phyloP scores from a whole-genome alignment of 2,329 filamentous ascomycete species.

The Cladosporium oxysporum region DNA sequence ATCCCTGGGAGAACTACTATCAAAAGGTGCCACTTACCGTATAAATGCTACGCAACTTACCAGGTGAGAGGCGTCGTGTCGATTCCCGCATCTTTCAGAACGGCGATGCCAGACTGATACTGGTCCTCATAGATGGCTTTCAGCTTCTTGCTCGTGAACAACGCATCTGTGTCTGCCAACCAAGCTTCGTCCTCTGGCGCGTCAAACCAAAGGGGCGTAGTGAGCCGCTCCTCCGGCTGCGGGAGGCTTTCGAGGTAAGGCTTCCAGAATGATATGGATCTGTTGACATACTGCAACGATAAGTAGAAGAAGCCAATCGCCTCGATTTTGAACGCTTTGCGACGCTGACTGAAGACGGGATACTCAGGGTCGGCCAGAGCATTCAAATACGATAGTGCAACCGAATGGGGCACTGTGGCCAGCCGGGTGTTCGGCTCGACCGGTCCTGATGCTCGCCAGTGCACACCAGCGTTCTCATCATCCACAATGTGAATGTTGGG shows the following conservation, averaged over 20 bases:
- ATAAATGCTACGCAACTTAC: conserved; percentile 35
- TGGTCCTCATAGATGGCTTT: conserved; percentile 40
- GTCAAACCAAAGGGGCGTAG: conserved; percentile 40
- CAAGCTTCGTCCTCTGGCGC: conserved; percentile 34
- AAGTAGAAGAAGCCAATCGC: conserved; percentile 41
- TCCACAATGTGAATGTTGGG: conserved; percentile 29
- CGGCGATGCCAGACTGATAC: conserved; percentile 37
- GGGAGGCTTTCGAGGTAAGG: conserved; percentile 40
- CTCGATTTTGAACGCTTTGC: conserved; percentile 33
- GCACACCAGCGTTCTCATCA: conserved; percentile 31
- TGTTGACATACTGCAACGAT: conserved; percentile 38
- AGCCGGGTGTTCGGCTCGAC: conserved; percentile 28
- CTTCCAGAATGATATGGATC: conserved; percentile 39
- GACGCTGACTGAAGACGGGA: conserved; percentile 32
- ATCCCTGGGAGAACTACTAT: conserved; percentile 40
- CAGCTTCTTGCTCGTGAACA: conserved; percentile 35
- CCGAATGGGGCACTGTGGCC: conserved; percentile 35
- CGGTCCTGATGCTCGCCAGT: conserved; percentile 28
- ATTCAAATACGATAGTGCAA: conserved; percentile 40
- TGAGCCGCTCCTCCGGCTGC: conserved; percentile 32
- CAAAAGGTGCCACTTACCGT: conserved; percentile 31
- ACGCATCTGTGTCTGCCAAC: conserved; percentile 40
- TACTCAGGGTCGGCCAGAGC: conserved; percentile 39
- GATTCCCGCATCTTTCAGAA: conserved; percentile 34
- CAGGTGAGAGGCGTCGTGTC: conserved; percentile 43